Base-by-base conservation (phyloP, 169 alveolate species). In the Neospora caninum region DNA sequence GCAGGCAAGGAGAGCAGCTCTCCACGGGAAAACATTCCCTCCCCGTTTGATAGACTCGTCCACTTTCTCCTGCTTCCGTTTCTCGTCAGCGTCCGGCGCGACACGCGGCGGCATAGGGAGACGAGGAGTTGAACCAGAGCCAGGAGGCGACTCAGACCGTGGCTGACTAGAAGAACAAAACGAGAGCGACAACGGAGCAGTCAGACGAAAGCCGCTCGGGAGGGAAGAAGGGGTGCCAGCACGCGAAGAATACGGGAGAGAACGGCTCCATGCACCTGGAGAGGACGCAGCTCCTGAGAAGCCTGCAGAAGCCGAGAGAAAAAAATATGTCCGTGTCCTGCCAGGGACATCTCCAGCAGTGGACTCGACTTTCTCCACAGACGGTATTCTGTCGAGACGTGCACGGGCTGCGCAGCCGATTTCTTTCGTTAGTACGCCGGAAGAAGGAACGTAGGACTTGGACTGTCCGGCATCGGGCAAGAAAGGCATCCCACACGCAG, bases 1-100 rank as follows among this genome's bases (percentile, higher is more conserved):
- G 53, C 69, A 82, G 89, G 89, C 89, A 36, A 82, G 89, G 38
- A 82, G 54, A 4, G 89, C 89, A 82, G 89, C 58, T 29, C 64
- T 38, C 89, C 89, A 82, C 67, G 89, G 89, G 89, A 82, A 82
- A n/a, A 78, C 86, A 43, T 78, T 78, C 42, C 86, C 86, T n/a
- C 86, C 45, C n/a, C 86, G 86, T 16, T 64, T 64, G 73, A 64
- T 64, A 29, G 73, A 64, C 34, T 64, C 25, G 73, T 4, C 73
- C 4, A 64, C 73, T 64, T 64, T 64, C n/a, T 64, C 73, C 73
- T 64, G 73, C 73, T 1, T 29, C n/a, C 73, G 73, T 27, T 22
- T 64, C 34, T 64, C 73, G 25, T 64, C 73, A 22, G 73, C 73
- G n/a, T 64, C 73, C 73, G 73, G 73, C 73, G 16, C 73, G 73